Evolutionary conservation across 2,329 filamentous ascomycete species (phyloP).

Genomic region (Rutstroemia sp.): DNA sequence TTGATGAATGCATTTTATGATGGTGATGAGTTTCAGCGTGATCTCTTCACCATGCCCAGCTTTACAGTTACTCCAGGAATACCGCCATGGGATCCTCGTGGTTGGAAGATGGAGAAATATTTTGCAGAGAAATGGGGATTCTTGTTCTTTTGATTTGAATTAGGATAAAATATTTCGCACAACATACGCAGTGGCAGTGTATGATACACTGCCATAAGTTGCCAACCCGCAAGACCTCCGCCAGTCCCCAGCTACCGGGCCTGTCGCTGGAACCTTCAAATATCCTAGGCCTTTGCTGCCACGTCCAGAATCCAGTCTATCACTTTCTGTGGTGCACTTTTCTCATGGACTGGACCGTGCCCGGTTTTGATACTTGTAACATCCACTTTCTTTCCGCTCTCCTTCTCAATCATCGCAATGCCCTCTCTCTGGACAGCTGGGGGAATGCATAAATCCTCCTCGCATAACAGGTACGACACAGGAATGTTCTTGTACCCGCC

Average conservation of each 20-base stretch:
- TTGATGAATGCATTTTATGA: neutral
- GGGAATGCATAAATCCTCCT: slow-evolving; percentile 30
- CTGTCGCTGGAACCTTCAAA: neutral
- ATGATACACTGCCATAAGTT: neutral
- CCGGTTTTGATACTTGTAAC: slow-evolving; percentile 31
- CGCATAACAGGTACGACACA: slow-evolving; percentile 34
- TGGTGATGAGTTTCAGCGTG: neutral
- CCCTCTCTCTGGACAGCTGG: slow-evolving; percentile 27
- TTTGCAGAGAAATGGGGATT: neutral
- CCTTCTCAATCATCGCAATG: slow-evolving; percentile 32
- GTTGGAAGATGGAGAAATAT: neutral
- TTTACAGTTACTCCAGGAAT: neutral
- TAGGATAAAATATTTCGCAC: too few species aligned
- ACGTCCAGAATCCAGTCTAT: slow-evolving; percentile 23
- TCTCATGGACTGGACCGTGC: slow-evolving; percentile 27
- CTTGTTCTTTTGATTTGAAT: neutral
- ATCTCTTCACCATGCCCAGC: neutral
- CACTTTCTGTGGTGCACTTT: slow-evolving; percentile 24
- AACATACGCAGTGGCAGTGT: neutral
- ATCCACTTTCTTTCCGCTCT: slow-evolving; percentile 32
- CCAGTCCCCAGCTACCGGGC: too few species aligned
- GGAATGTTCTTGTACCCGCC: slow-evolving; percentile 35
- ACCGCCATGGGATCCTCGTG: neutral
- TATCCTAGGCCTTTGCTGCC: slow-evolving; percentile 3
- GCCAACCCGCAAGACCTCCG: neutral